Base-by-base conservation (phyloP, 2,329 filamentous ascomycete genomes). In the Aspergillus pseudoviridinutans region DNA sequence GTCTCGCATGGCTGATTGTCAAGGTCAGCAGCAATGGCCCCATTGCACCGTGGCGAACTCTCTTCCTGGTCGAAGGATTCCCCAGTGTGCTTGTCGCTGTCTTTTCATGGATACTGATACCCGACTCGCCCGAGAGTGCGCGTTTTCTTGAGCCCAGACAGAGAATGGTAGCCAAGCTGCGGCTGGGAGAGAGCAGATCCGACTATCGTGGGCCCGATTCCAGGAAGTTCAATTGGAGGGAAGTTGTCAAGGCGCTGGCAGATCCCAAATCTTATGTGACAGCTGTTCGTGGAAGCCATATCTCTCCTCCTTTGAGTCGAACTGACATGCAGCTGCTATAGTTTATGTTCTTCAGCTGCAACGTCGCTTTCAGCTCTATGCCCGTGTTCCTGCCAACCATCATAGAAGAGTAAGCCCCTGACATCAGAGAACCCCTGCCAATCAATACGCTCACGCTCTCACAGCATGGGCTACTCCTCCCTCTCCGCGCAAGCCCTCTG, bases 371-470 rank as follows among this genome's bases (percentile, higher is more conserved):
- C 78, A 87, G 87, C 68, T 93, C 89, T 24, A 86, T 96, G 70
- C 92, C 92, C 2, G 90, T 94, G 51, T 96, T 96, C 71, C 82
- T 96, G 2, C 91, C 91, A 38, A 91, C 89, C 25, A 91, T 95
- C 61, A 82, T 95, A 50, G 79, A 80, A 58, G 84, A 87, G 69
- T 79, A 66, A 56, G 72, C 66, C 46, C 14, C 14, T 8, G 25
- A 38, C 32, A n/a, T 12, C 17, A 27, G 27, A 4, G 38, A 50
- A n/a, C 6, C 20, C 4, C 2, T 20, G 4, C 12, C n/a, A 8
- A 29, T 27, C 53, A 6, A 22, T 22, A 54, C 56, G 24, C 56
- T 49, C 50, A 27, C 27, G 1, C 2, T 4, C 4, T 17, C 6
- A 51, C 59, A 79, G 77, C 58, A 86, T 95, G 90, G 89, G 89